Base-by-base conservation (phyloP, 768 basidiomycete species). In the Phanerochaete carnosa region DNA sequence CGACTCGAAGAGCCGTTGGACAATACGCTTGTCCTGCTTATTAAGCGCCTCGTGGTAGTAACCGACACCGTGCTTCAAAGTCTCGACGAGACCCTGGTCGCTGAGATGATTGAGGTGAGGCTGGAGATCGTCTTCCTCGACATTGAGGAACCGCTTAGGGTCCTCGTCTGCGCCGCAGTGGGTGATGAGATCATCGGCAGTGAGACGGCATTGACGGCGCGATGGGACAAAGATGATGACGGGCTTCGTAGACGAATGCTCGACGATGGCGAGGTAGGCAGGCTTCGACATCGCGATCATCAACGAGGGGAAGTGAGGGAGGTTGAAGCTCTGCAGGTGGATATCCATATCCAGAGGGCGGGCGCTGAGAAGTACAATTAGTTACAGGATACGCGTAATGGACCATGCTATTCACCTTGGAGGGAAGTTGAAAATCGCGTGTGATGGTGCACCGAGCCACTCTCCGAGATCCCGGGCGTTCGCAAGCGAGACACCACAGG, bases 231-330 rank as follows among this genome's bases (percentile, higher is more conserved):
- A 98, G 63, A 92, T 76, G 66, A 98, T 89, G 63, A 94, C 92
- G 0, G 95, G 95, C 66, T 91, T 92, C 3, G 84, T 80, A 0
- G 87, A 82, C 0, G 97, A 88, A 64, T 94, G 88, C 69, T 99
- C 96, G 46, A 87, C 77, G 62, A 98, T 90, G 30, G 95, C 88
- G 7, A 98, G 84, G 72, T 98, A 98, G 0, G 96, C 92, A 0
- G 97, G 97, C 71, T 98, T 98, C 9, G 95, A 95, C 97, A 99
- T 98, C 47, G 95, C 84, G 61, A 98, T 94, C 96, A 99, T 98
- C 45, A 99, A 79, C 0, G 95, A 97, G 0, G 97, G 95, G 85
- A 96, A 97, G 70, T 98, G 97, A n/a, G 95, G 93, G 49, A 95
- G 92, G 28, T 84, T 85, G 79, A 97, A 99, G 45, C 92, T 94